Conservation (phyloP, 2,329 filamentous ascomycete genomes). For the Tolypocladium tundrense region DNA sequence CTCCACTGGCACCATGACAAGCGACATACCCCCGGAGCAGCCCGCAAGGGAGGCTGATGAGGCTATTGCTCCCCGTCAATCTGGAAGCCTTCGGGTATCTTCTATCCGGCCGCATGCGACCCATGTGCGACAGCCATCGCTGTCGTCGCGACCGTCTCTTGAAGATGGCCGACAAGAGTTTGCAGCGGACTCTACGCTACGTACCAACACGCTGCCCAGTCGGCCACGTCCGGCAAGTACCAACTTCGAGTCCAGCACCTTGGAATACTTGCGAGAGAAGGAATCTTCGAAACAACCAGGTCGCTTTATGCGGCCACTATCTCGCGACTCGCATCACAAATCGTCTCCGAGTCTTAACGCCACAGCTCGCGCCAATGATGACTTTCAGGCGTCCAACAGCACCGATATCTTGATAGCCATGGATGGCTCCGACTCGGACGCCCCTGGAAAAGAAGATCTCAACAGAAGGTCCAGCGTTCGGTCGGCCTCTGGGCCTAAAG, state of each 20-base stretch:
- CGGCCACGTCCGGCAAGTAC: conserved; percentile 70
- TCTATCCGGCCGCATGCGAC: conserved; percentile 12
- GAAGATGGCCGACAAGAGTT: conserved; percentile 11
- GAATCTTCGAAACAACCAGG: conserved; percentile 42
- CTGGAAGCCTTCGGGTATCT: not conserved
- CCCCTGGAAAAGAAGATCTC: conserved; percentile 33
- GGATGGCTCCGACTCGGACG: conserved; percentile 53
- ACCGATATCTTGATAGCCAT: conserved; percentile 73
- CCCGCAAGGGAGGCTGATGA: conserved; percentile 13
- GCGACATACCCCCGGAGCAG: conserved; percentile 40
- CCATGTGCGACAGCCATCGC: conserved; percentile 13
- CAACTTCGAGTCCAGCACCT: conserved; percentile 63
- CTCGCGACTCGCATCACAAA: conserved; percentile 13
- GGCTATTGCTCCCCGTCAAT: conserved; percentile 4
- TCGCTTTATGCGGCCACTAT: conserved; percentile 11
- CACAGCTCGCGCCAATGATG: conserved; percentile 15
- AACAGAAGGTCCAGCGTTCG: conserved; percentile 66
- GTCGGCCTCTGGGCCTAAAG: conserved; percentile 65
- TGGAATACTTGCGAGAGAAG: conserved; percentile 72
- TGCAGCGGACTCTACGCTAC: conserved; percentile 9
- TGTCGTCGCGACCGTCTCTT: conserved; percentile 9
- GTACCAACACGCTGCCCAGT: conserved; percentile 20
- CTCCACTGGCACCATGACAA: conserved; percentile 72
- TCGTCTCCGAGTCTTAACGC: conserved; percentile 30
- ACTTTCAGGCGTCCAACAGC: conserved; percentile 46